phyloP scores from a whole-genome alignment of 495 filamentous ascomycete genomes.

The Trichocladium uniseriatum region DNA sequence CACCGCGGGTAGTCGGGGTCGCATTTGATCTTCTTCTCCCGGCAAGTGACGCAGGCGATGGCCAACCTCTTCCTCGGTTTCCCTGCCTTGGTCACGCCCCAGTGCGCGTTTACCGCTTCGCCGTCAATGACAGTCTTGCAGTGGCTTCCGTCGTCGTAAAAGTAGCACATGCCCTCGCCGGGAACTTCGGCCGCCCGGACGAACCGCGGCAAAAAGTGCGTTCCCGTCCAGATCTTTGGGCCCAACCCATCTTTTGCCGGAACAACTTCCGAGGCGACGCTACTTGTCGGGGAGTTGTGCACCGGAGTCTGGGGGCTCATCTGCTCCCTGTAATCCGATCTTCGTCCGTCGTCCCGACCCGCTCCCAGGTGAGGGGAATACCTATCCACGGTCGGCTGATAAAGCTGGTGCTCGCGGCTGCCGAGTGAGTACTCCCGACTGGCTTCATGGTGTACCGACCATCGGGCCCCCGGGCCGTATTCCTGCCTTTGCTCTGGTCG shows the following conservation, averaged over 20 bases:
- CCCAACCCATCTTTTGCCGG: conserved; percentile 46
- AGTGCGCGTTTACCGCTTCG: conserved; percentile 77
- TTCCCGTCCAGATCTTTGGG: conserved; percentile 53
- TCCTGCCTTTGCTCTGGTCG: conserved; percentile 25
- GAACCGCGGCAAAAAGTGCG: conserved; percentile 51
- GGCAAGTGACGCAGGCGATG: conserved; percentile 81
- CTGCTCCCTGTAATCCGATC: conserved; percentile 21
- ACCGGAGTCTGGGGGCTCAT: conserved; percentile 17
- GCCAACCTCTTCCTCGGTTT: conserved; percentile 84
- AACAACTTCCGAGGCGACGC: conserved; percentile 31
- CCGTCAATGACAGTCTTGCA: conserved; percentile 81
- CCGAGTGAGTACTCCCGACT: conserved; percentile 21
- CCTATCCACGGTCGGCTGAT: conserved; percentile 19
- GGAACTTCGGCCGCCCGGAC: conserved; percentile 52
- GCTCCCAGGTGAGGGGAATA: conserved; percentile 11
- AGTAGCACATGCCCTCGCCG: conserved; percentile 73
- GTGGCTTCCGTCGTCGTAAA: conserved; percentile 79
- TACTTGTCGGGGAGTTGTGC: conserved; percentile 28
- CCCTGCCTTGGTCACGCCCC: conserved; percentile 88
- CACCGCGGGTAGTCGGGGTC: conserved; percentile 80
- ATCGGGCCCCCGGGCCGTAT: conserved; percentile 18
- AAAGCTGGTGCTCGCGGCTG: conserved; percentile 13
- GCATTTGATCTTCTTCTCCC: conserved; percentile 96
- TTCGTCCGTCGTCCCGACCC: conserved; percentile 14
- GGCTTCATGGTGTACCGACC: conserved; percentile 27